phyloP scores from a whole-genome alignment of 2,329 filamentous ascomycete species.

The Cladosporium sp. region DNA sequence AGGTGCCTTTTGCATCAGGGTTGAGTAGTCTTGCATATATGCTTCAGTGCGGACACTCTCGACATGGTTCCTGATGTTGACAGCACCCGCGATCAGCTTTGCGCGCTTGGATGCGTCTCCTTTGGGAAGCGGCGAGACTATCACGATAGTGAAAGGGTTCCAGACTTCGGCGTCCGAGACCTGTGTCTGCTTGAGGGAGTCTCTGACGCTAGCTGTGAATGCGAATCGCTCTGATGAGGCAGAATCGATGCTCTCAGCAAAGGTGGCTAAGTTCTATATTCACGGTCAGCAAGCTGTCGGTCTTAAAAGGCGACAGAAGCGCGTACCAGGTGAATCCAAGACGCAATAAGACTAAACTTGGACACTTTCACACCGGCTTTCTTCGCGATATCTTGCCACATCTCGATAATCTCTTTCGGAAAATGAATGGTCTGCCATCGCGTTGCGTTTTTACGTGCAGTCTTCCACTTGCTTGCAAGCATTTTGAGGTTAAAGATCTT shows the following conservation, averaged over 20 bases:
- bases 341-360: neutral
- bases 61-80: neutral
- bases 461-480: neutral
- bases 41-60: neutral
- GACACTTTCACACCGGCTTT: neutral
- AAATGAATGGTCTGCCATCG: neutral
- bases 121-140: neutral
- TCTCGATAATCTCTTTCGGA: neutral
- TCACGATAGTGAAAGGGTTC: neutral
- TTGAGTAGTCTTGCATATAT: neutral
- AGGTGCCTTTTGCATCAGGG: neutral
- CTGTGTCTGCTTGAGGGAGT: neutral
- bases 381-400: neutral
- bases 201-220: neutral
- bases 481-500: neutral
- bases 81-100: neutral
- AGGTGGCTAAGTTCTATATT: neutral
- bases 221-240: neutral
- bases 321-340: slow-evolving; percentile 6
- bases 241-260: neutral
- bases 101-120: neutral
- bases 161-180: neutral
- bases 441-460: neutral
- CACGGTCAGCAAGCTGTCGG: neutral
- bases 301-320: too few relatives aligned